These are phyloP conservation scores for Sordariomycetes sp. DNA, from an alignment of 2,329 filamentous ascomycete species.

Conservation along the genomic window DNA sequence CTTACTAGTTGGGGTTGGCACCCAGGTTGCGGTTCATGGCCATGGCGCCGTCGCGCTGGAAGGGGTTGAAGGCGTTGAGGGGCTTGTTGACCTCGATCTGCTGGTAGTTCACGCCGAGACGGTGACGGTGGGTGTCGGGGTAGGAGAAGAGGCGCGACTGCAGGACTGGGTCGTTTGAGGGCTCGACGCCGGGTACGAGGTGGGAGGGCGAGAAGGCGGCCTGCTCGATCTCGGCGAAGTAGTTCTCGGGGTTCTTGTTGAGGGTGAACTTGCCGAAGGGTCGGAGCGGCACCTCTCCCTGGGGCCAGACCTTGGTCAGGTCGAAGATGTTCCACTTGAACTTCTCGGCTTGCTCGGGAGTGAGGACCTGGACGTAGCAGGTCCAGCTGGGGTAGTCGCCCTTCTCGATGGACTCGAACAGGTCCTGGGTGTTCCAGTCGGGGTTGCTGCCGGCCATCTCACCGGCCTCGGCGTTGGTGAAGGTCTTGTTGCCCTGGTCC, in stretches of 20 bases:
- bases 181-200: slow-evolving; percentile 40
- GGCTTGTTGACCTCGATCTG: slow-evolving; percentile 28
- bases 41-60: slow-evolving; percentile 13
- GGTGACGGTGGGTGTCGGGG: slow-evolving; percentile 38
- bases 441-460: slow-evolving; percentile 47
- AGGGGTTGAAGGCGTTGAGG: slow-evolving; percentile 10
- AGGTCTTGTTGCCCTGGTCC: slow-evolving; percentile 51
- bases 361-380: slow-evolving; percentile 54
- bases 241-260: slow-evolving; percentile 53
- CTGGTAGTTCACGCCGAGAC: slow-evolving; percentile 41
- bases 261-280: slow-evolving; percentile 58
- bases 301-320: slow-evolving; percentile 62
- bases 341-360: slow-evolving; percentile 50
- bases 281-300: slow-evolving; percentile 57
- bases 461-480: slow-evolving; percentile 47
- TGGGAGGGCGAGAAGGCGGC: slow-evolving; percentile 40
- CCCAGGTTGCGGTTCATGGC: slow-evolving; percentile 15
- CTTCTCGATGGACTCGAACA: slow-evolving; percentile 52
- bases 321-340: slow-evolving; percentile 61
- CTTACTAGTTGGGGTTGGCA: slow-evolving; percentile 16
- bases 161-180: slow-evolving; percentile 35
- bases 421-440: slow-evolving; percentile 54
- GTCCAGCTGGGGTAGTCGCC: slow-evolving; percentile 56
- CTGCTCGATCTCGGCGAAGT: slow-evolving; percentile 40
- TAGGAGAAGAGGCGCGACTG: slow-evolving; percentile 41